These are phyloP conservation scores for Ceratocystis destructans DNA, from an alignment of 2,329 filamentous ascomycete genomes.

Conservation along the genomic window DNA sequence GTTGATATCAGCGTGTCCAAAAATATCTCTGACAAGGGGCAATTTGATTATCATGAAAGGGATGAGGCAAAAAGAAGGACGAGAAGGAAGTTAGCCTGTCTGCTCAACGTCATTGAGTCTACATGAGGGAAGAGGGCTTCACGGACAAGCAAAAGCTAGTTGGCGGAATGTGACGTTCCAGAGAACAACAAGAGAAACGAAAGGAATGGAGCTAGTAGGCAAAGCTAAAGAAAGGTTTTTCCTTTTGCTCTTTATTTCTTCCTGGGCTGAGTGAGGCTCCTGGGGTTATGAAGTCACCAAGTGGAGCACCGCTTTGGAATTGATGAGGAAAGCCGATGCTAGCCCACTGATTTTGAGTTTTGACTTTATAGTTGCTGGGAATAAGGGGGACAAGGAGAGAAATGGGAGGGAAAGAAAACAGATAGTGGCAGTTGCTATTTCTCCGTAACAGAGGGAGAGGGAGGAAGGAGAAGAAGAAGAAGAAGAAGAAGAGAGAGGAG, in stretches of 20 bases:
- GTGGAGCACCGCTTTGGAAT: not conserved
- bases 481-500: not conserved
- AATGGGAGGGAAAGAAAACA: not conserved
- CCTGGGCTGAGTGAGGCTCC: not conserved
- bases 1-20: not conserved
- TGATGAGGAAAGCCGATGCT: not conserved
- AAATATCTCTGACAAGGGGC: slow-evolving; percentile 6
- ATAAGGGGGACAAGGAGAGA: not conserved
- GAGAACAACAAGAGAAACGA: not conserved
- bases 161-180: slow-evolving; percentile 3
- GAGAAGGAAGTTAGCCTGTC: not conserved
- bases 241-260: not conserved
- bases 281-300: slow-evolving; percentile 11
- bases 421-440: not conserved
- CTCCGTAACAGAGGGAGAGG: not conserved
- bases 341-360: not conserved
- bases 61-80: slow-evolving; percentile 10
- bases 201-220: not conserved
- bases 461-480: not conserved
- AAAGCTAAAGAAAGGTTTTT: not conserved
- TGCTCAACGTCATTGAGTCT: not conserved
- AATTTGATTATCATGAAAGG: not conserved
- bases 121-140: no score
- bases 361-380: not conserved
- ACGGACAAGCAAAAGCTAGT: not conserved